A percentile compares a stretch with the other conserved stretches of the same genome.
phyloP scores from a whole-genome alignment of 495 filamentous ascomycete species.

The Delitschia confertaspora region DNA sequence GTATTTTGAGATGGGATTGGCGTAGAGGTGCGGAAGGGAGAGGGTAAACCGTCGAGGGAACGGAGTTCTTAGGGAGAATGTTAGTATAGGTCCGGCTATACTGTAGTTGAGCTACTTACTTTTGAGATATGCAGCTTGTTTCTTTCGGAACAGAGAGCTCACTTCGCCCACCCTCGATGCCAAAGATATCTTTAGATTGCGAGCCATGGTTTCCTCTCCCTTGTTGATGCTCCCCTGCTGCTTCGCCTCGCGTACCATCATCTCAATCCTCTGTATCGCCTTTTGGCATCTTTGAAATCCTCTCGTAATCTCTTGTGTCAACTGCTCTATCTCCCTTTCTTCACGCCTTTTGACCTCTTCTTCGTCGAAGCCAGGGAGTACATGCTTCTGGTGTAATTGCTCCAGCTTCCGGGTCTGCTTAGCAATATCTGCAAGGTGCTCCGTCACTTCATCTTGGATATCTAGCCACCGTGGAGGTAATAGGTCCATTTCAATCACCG shows the following conservation, averaged over 20 bases:
- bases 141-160: slow-evolving; percentile 89
- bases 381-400: slow-evolving; percentile 91
- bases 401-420: slow-evolving; percentile 76
- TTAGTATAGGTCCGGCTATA: slow-evolving; percentile 12
- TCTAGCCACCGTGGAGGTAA: slow-evolving; percentile 94
- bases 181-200: slow-evolving; percentile 86
- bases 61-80: slow-evolving; percentile 61
- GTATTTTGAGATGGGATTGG: slow-evolving; percentile 55
- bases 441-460: slow-evolving; percentile 84
- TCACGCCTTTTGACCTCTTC: slow-evolving; percentile 76
- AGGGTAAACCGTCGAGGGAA: slow-evolving; percentile 58
- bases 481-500: slow-evolving; percentile 96
- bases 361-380: slow-evolving; percentile 93
- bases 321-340: slow-evolving; percentile 77
- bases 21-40: slow-evolving; percentile 55
- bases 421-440: slow-evolving; percentile 70
- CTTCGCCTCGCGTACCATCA: slow-evolving; percentile 69
- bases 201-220: slow-evolving; percentile 89
- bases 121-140: slow-evolving; percentile 91
- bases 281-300: slow-evolving; percentile 84
- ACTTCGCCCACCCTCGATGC: slow-evolving; percentile 83
- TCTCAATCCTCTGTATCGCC: slow-evolving; percentile 75
- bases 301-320: slow-evolving; percentile 83
- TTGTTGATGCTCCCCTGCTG: slow-evolving; percentile 58
- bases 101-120: slow-evolving; percentile 48